Percentiles rank a stretch among this genome's conserved stretches.
phyloP scores from a whole-genome alignment of 352 stramenopile genomes.

The Globisporangium nagaii region DNA sequence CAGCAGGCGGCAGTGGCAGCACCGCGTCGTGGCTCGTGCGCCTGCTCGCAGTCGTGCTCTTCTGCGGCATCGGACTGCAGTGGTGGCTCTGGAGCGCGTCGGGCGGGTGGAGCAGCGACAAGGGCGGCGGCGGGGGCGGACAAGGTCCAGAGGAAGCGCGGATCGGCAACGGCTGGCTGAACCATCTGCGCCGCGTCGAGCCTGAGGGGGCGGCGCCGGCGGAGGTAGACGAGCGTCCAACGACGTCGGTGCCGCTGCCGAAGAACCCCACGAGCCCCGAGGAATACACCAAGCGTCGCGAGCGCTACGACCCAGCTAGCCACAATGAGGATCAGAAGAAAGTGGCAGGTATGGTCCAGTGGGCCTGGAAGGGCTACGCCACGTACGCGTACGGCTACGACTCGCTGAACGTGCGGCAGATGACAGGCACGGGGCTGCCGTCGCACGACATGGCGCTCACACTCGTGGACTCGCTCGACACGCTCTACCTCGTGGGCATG shows the following conservation, averaged over 20 bases:
- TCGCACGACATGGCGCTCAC: slow-evolving; percentile 75
- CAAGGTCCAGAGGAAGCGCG: not conserved
- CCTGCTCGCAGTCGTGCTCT: slow-evolving; percentile 32
- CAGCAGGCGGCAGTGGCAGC: slow-evolving; percentile 1
- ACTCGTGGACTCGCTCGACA: slow-evolving; percentile 75
- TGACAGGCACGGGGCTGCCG: slow-evolving; percentile 46
- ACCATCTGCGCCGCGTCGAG: slow-evolving; percentile 31
- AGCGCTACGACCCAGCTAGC: slow-evolving; percentile 33
- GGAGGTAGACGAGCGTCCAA: not conserved
- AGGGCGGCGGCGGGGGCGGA: not conserved
- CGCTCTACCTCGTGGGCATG: slow-evolving; percentile 68
- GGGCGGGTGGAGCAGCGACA: not conserved
- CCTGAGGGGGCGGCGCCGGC: not conserved
- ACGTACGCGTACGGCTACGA: slow-evolving; percentile 66
- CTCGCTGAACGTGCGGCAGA: slow-evolving; percentile 59
- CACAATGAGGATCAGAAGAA: slow-evolving; percentile 57
- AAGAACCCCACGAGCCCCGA: slow-evolving; percentile 15
- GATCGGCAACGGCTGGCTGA: slow-evolving; percentile 26
- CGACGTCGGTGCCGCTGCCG: slow-evolving; percentile 20
- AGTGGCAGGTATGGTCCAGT: slow-evolving; percentile 60
- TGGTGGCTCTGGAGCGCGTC: slow-evolving; percentile 38
- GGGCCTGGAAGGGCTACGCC: slow-evolving; percentile 79
- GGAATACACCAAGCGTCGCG: slow-evolving; percentile 29
- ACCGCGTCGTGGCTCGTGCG: slow-evolving; percentile 33
- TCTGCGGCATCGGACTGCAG: slow-evolving; percentile 36